These are phyloP conservation scores for Syzygium jambos DNA, from an alignment of 345 rosid species.

Conservation along the genomic window DNA sequence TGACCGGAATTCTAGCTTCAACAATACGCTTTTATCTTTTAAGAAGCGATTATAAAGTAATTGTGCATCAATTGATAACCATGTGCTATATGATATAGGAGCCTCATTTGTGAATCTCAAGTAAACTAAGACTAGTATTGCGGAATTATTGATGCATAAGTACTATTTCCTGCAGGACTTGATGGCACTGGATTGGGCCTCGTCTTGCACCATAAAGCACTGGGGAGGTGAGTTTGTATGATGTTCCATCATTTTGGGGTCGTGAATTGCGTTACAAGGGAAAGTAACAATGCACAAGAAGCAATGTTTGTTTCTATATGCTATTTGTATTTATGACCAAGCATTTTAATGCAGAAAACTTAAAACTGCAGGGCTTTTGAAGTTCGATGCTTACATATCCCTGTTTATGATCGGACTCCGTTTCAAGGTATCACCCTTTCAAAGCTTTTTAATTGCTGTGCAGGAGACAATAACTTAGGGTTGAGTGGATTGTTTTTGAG, in stretches of 20 bases:
- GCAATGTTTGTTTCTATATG: neutral
- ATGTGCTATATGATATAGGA: neutral
- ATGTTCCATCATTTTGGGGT: neutral
- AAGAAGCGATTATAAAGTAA: neutral
- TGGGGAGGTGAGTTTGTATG: slow-evolving; percentile 49
- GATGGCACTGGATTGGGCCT: slow-evolving; percentile 85
- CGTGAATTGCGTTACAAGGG: neutral
- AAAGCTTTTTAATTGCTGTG: neutral
- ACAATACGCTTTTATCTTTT: neutral
- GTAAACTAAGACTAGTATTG: neutral
- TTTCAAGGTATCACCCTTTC: slow-evolving; percentile 41
- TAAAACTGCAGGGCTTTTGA: slow-evolving; percentile 59
- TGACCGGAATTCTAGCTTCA: neutral
- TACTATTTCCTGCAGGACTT: slow-evolving; percentile 23
- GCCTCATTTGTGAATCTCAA: neutral
- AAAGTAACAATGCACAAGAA: neutral
- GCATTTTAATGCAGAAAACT: neutral
- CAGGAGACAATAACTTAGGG: neutral
- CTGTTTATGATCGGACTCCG: slow-evolving; percentile 63
- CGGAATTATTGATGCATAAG: neutral
- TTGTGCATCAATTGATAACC: neutral
- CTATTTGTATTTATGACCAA: neutral
- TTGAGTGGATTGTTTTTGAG: neutral
- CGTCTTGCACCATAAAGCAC: slow-evolving; percentile 71
- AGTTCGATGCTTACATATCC: slow-evolving; percentile 79